These are phyloP conservation scores for Candida andamanensis DNA, from an alignment of 805 yeast species.

Conservation along the genomic window DNA sequence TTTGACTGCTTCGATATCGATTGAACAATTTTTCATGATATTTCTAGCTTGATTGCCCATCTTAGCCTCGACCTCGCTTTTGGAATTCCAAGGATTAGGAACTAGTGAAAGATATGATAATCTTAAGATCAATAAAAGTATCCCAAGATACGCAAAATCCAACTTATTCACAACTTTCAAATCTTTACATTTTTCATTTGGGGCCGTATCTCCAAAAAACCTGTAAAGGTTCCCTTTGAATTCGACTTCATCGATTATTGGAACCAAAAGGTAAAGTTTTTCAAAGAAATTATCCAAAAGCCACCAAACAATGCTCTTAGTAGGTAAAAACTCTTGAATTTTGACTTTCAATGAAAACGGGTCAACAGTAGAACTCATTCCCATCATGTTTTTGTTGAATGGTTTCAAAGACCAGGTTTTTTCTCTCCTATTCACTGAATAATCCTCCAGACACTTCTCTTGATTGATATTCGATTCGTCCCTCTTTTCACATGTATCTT, in stretches of 20 bases:
- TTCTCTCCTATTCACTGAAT: too few relatives aligned
- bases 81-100: too few relatives aligned
- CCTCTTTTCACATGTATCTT: too few relatives aligned
- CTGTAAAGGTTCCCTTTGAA: conserved; percentile 20
- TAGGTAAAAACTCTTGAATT: conserved; percentile 41
- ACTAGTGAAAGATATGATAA: conserved; percentile 33
- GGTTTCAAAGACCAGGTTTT: too few relatives aligned
- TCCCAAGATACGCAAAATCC: conserved; percentile 34
- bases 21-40: neutral
- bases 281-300: conserved; percentile 47
- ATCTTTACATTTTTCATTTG: conserved; percentile 1
- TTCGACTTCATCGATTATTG: conserved; percentile 36
- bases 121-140: conserved; percentile 29
- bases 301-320: conserved; percentile 47
- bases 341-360: conserved; percentile 14
- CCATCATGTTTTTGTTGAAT: too few relatives aligned
- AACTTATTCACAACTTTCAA: conserved; percentile 21
- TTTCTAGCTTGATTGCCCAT: too few relatives aligned
- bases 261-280: conserved; percentile 42
- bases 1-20: neutral
- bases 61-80: too few relatives aligned
- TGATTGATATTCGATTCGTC: too few relatives aligned
- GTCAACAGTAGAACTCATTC: too few relatives aligned
- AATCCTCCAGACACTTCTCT: too few relatives aligned
- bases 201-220: conserved; percentile 18